A percentile compares a stretch with the other conserved stretches of the same genome.
Conservation (phyloP, 2,329 filamentous ascomycete species). For the Hypoxylon sp. region DNA sequence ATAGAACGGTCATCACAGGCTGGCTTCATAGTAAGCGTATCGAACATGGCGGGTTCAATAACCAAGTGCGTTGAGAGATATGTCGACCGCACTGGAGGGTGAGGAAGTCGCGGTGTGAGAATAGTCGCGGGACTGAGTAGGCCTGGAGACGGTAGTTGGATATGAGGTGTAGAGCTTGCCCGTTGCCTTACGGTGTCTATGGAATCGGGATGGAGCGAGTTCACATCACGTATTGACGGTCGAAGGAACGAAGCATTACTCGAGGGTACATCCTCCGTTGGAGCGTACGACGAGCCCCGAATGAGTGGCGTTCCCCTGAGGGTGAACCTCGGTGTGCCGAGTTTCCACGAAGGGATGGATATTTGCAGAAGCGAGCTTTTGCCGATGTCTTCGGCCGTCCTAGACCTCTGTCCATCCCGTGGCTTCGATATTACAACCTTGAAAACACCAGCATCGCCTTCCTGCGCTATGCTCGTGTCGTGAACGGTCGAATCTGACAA, state of each 20-base stretch:
- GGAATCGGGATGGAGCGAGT: slow-evolving; percentile 49
- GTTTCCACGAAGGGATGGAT: slow-evolving; percentile 83
- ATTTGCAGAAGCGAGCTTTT: slow-evolving; percentile 73
- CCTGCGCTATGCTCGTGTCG: slow-evolving; percentile 66
- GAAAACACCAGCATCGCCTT: slow-evolving; percentile 74
- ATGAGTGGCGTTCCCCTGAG: slow-evolving; percentile 79
- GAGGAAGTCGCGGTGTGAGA: slow-evolving; percentile 56
- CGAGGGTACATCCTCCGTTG: slow-evolving; percentile 77
- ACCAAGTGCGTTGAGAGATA: slow-evolving; percentile 63
- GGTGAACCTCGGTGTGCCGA: slow-evolving; percentile 86
- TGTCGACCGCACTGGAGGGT: slow-evolving; percentile 56
- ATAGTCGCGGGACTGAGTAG: slow-evolving; percentile 48
- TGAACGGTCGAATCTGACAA: slow-evolving; percentile 83
- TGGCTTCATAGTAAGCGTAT: slow-evolving; percentile 81
- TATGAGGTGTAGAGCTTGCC: slow-evolving; percentile 54
- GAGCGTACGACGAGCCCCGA: slow-evolving; percentile 82
- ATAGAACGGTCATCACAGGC: slow-evolving; percentile 81
- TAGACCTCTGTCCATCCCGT: slow-evolving; percentile 68
- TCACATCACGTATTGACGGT: slow-evolving; percentile 52
- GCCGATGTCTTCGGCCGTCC: slow-evolving; percentile 69
- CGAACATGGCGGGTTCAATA: slow-evolving; percentile 83
- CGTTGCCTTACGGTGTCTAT: slow-evolving; percentile 53
- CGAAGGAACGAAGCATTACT: slow-evolving; percentile 66
- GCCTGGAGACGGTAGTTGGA: slow-evolving; percentile 48
- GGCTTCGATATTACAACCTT: slow-evolving; percentile 84